Evolutionary conservation across 2,329 filamentous ascomycete species (phyloP).

Genomic region (Hymenoscyphus scutula): DNA sequence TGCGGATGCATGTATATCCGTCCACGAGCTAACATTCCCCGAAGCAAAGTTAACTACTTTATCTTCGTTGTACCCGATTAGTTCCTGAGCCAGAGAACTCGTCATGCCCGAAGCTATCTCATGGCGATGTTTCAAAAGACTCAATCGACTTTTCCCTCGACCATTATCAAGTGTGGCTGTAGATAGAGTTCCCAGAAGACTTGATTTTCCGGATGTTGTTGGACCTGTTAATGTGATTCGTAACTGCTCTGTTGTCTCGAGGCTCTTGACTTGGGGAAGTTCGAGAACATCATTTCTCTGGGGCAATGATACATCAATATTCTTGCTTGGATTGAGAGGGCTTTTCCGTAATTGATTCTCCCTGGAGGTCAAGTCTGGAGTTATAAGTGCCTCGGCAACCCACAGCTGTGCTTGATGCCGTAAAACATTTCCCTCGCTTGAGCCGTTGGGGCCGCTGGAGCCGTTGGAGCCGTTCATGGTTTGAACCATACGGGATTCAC

Average conservation of each 20-base stretch:
- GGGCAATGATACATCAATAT: constrained; percentile 7
- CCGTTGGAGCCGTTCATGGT: not conserved
- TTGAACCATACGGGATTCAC: constrained; percentile 9
- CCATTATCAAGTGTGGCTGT: constrained; percentile 90
- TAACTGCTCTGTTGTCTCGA: constrained; percentile 59
- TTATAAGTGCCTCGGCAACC: constrained; percentile 89
- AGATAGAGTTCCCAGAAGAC: constrained; percentile 80
- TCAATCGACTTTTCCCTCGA: constrained; percentile 82
- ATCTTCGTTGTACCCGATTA: constrained; percentile 73
- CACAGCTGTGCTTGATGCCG: constrained; percentile 60
- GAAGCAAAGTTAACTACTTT: constrained; percentile 79
- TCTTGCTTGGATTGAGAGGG: not conserved
- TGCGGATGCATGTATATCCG: constrained; percentile 82
- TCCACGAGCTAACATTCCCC: constrained; percentile 87
- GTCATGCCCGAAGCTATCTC: constrained; percentile 90
- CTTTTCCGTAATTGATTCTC: constrained; percentile 3
- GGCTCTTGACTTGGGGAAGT: not conserved
- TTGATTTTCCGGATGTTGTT: constrained; percentile 90
- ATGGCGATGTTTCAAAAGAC: constrained; percentile 86
- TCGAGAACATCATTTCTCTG: not conserved
- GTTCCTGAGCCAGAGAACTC: constrained; percentile 89
- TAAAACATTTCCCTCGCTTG: constrained; percentile 17
- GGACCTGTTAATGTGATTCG: constrained; percentile 85
- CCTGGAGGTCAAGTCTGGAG: constrained; percentile 59
- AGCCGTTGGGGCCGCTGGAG: not conserved